phyloP scores from a whole-genome alignment of 75 land plant species.

The Sequoiadendron giganteum region DNA sequence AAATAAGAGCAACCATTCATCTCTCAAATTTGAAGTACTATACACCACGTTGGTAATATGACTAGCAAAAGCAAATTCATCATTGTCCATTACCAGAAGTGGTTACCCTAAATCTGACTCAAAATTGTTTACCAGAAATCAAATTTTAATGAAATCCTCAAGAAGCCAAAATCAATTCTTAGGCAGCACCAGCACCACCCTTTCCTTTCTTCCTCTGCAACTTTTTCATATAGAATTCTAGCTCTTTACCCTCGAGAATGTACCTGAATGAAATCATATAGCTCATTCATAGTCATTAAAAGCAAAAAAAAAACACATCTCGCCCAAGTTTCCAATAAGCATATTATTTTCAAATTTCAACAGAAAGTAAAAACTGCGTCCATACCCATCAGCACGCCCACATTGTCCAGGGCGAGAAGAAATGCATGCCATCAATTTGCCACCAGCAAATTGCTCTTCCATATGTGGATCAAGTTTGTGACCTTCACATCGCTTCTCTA shows the following conservation, averaged over 20 bases:
- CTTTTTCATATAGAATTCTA: slow-evolving; percentile 75
- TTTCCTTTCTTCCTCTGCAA: slow-evolving; percentile 73
- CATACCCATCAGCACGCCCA: slow-evolving; percentile 78
- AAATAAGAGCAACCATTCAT: neutral
- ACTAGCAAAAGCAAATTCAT: neutral
- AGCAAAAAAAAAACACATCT: neutral
- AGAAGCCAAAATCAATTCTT: neutral
- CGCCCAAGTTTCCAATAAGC: neutral
- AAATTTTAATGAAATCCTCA: neutral
- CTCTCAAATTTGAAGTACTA: neutral
- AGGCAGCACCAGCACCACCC: slow-evolving; percentile 49
- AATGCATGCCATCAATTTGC: slow-evolving; percentile 56
- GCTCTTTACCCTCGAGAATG: slow-evolving; percentile 70
- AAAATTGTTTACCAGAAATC: neutral
- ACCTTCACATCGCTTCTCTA: slow-evolving; percentile 53
- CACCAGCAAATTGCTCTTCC: slow-evolving; percentile 74
- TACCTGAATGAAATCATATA: slow-evolving; percentile 29
- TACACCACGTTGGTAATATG: neutral
- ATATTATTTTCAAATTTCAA: neutral
- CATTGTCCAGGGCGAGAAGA: slow-evolving; percentile 81
- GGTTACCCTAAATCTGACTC: neutral
- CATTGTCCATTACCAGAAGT: neutral
- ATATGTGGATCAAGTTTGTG: slow-evolving; percentile 69
- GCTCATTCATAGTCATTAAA: neutral
- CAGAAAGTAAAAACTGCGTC: neutral